These are phyloP conservation scores for Ophiostoma sp. DNA, from an alignment of 2,329 filamentous ascomycete species.

Conservation along the genomic window DNA sequence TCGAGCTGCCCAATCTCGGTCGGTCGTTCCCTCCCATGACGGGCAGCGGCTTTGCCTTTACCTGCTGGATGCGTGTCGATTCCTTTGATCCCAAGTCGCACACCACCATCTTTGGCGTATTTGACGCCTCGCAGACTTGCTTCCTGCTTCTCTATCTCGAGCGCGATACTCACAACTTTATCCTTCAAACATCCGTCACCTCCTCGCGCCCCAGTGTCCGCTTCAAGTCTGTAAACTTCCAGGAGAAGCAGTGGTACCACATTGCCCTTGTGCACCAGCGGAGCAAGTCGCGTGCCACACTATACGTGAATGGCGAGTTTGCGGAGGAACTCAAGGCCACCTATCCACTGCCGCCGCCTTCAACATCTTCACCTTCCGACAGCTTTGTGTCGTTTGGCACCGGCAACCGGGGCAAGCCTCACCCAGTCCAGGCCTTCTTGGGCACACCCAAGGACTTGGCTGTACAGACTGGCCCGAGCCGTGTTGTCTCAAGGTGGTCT, in stretches of 20 bases:
- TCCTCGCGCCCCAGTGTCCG: constrained; percentile 82
- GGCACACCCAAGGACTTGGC: constrained; percentile 89
- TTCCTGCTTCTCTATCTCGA: constrained; percentile 93
- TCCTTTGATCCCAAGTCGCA: constrained; percentile 78
- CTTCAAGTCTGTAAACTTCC: constrained; percentile 79
- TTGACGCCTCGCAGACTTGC: constrained; percentile 85
- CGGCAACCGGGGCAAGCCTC: constrained; percentile 44
- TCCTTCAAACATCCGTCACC: constrained; percentile 89
- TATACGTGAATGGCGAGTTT: constrained; percentile 92
- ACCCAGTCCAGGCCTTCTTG: constrained; percentile 82
- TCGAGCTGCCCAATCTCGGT: constrained; percentile 83
- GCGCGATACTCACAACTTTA: constrained; percentile 87
- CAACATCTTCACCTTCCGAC: constrained; percentile 57
- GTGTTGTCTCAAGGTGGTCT: constrained; percentile 73
- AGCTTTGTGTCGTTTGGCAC: constrained; percentile 66
- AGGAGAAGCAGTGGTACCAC: constrained; percentile 82
- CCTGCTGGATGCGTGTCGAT: constrained; percentile 84
- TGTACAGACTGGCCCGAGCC: constrained; percentile 63
- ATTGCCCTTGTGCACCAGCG: constrained; percentile 80
- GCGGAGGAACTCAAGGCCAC: constrained; percentile 84
- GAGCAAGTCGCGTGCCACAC: constrained; percentile 72
- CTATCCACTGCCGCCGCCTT: constrained; percentile 71
- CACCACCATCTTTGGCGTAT: constrained; percentile 93
- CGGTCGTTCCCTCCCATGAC: constrained; percentile 76
- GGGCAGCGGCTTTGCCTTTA: constrained; percentile 80